Conservation (phyloP, 768 basidiomycete genomes). For the Lactarius hatsudake region DNA sequence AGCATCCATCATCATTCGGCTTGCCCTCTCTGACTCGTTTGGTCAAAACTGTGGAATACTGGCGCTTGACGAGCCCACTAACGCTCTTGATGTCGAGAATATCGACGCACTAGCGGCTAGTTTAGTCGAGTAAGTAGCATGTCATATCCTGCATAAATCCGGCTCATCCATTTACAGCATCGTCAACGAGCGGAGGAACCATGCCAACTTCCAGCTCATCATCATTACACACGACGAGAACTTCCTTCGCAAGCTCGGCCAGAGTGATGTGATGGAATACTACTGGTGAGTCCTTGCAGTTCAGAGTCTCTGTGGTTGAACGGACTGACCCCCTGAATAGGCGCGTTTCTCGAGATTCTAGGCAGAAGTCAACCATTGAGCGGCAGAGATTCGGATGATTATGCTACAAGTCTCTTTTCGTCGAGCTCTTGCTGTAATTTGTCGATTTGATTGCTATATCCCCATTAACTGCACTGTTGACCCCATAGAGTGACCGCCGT, state of each 20-base stretch:
- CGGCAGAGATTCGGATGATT: conserved; percentile 32
- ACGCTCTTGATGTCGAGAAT: conserved; percentile 93
- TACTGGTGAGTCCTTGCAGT: conserved; percentile 63
- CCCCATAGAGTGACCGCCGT: too few relatives aligned
- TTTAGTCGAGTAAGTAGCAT: conserved; percentile 75
- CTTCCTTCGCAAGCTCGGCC: conserved; percentile 87
- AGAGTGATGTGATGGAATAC: conserved; percentile 89
- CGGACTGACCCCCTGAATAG: conserved; percentile 40
- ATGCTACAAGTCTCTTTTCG: neutral
- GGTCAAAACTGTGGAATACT: conserved; percentile 97
- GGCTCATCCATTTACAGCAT: conserved; percentile 52
- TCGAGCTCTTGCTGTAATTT: neutral
- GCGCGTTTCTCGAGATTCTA: conserved; percentile 69
- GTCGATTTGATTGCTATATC: neutral
- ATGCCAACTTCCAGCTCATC: conserved; percentile 93
- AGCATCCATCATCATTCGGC: conserved; percentile 95
- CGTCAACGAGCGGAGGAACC: conserved; percentile 86
- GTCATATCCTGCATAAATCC: conserved; percentile 6
- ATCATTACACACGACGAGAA: conserved; percentile 97
- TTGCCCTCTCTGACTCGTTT: conserved; percentile 96
- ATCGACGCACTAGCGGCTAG: conserved; percentile 91
- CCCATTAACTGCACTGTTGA: neutral
- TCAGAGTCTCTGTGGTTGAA: neutral
- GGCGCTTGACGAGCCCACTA: conserved; percentile 97
- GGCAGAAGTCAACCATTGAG: conserved; percentile 43